Evolutionary conservation across 345 rosid genomes (phyloP).

Genomic region (Atalantia buxifolia): DNA sequence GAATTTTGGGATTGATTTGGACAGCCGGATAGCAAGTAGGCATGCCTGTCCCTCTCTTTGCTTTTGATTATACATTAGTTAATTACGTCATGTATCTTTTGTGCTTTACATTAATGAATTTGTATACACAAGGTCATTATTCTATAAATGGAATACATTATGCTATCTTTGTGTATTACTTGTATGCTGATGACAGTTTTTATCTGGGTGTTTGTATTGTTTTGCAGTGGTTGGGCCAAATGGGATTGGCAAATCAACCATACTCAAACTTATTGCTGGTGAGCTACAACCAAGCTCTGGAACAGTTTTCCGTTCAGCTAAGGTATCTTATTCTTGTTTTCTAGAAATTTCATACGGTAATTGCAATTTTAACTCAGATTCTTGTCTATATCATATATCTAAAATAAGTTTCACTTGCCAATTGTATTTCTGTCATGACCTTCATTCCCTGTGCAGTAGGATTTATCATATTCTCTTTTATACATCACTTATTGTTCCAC

Average conservation of each 20-base stretch:
- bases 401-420: neutral
- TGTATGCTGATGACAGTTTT: neutral
- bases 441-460: neutral
- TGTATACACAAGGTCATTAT: neutral
- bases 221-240: conserved; percentile 97
- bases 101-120: neutral
- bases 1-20: conserved; percentile 97
- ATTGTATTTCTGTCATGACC: neutral
- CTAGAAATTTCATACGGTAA: neutral
- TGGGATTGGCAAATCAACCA: conserved; percentile 99
- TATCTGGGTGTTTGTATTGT: conserved; percentile 5
- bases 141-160: neutral
- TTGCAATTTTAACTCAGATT: conserved; percentile 2
- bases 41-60: conserved; percentile 11
- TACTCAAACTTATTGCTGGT: conserved; percentile 92
- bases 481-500: neutral
- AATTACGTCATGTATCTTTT: neutral
- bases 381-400: neutral
- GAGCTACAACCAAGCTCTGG: conserved; percentile 97
- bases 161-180: neutral
- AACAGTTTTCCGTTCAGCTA: conserved; percentile 95
- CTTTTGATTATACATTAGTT: conserved; percentile 1
- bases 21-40: conserved; percentile 98
- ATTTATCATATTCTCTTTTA: neutral
- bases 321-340: conserved; percentile 45